A percentile compares a stretch with the other conserved stretches of the same genome.
These are phyloP conservation scores for Fraxinus anomala DNA, from an alignment of 257 asterid genomes.

Conservation along the genomic window DNA sequence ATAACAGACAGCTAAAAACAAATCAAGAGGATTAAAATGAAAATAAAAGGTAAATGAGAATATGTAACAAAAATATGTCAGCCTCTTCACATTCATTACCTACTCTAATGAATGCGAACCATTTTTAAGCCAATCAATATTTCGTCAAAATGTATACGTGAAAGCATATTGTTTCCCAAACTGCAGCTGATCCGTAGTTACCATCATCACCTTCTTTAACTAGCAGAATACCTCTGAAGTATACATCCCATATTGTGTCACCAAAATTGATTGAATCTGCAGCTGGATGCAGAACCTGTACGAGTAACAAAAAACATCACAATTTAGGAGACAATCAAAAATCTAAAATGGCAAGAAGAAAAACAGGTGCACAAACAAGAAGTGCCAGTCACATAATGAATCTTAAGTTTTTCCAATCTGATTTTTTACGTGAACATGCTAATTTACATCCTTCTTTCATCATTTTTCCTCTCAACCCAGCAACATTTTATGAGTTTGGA, in stretches of 20 bases:
- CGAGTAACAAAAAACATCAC: not conserved
- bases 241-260: slow-evolving; percentile 66
- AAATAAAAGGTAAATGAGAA: not conserved
- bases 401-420: not conserved
- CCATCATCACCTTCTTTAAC: slow-evolving; percentile 80
- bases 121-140: not conserved
- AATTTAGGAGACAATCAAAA: not conserved
- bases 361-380: not conserved
- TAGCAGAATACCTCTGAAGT: slow-evolving; percentile 77
- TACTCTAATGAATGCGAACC: not conserved
- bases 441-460: not conserved
- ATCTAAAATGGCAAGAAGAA: not conserved
- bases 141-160: slow-evolving; percentile 57
- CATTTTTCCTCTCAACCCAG: not conserved
- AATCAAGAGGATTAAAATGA: slow-evolving; percentile 6
- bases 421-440: not conserved
- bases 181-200: slow-evolving; percentile 70
- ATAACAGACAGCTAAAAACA: not conserved
- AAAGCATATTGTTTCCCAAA: slow-evolving; percentile 84
- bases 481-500: not conserved
- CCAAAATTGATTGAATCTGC: slow-evolving; percentile 80
- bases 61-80: not conserved
- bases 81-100: not conserved
- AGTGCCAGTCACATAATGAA: not conserved
- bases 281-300: slow-evolving; percentile 76